Conservation (phyloP, 1,284 basidiomycete genomes). For the Pyrrhoderma noxium region DNA sequence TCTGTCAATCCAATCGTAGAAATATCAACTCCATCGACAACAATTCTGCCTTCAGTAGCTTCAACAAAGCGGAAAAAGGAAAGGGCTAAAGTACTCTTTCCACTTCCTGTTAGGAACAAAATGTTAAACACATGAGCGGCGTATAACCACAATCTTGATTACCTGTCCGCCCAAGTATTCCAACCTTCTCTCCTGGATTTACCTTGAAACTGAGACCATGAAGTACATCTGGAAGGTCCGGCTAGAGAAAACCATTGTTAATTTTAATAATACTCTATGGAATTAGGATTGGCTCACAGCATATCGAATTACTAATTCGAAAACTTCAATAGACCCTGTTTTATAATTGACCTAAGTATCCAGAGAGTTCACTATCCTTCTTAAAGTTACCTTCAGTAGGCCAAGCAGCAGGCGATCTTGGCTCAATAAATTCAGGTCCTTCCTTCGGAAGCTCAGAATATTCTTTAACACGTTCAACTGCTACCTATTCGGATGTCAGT, state of each 20-base stretch:
- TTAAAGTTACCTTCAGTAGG: conserved; percentile 53
- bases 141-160: conserved; percentile 19
- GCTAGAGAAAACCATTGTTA: conserved; percentile 33
- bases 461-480: conserved; percentile 86
- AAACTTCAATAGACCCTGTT: conserved; percentile 53
- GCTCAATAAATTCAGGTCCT: conserved; percentile 76
- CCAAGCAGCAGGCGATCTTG: conserved; percentile 79
- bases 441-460: conserved; percentile 78
- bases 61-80: conserved; percentile 97
- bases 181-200: conserved; percentile 73
- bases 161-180: conserved; percentile 86
- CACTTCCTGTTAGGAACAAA: conserved; percentile 25
- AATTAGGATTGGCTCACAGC: conserved; percentile 48
- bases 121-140: neutral
- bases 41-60: conserved; percentile 73
- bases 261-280: neutral
- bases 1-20: conserved; percentile 82
- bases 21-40: conserved; percentile 87
- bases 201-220: conserved; percentile 78
- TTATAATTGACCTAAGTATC: neutral
- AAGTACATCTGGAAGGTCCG: conserved; percentile 79
- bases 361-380: no score
- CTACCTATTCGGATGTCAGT: conserved; percentile 53
- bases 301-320: conserved; percentile 81
- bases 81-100: conserved; percentile 85